These are phyloP conservation scores for Aspergillus viridinutans DNA, from an alignment of 2,329 filamentous ascomycete species.

Conservation along the genomic window DNA sequence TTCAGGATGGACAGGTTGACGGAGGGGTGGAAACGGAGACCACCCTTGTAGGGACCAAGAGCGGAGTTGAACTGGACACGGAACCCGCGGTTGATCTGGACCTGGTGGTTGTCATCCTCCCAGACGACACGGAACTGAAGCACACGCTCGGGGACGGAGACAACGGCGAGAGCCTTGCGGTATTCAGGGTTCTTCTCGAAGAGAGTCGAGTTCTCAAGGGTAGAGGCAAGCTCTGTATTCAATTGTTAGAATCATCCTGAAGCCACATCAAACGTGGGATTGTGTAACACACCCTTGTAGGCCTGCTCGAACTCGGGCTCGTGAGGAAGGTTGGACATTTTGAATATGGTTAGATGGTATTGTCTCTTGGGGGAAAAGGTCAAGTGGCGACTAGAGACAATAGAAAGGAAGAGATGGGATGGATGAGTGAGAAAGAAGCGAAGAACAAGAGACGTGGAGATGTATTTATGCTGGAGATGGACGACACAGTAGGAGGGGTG, in stretches of 20 bases:
- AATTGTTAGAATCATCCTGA: not conserved
- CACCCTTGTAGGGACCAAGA: slow-evolving; percentile 96
- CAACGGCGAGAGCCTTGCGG: slow-evolving; percentile 81
- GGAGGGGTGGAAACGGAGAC: slow-evolving; percentile 82
- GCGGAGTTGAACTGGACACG: slow-evolving; percentile 98
- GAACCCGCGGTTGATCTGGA: slow-evolving; percentile 91
- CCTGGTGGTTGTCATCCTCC: slow-evolving; percentile 83
- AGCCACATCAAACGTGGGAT: not conserved
- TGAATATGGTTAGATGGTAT: slow-evolving; percentile 20
- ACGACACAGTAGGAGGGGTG: slow-evolving; percentile 7
- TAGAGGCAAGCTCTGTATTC: slow-evolving; percentile 77
- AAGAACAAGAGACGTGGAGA: slow-evolving; percentile 9
- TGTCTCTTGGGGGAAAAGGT: slow-evolving; percentile 1
- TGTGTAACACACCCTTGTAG: slow-evolving; percentile 69
- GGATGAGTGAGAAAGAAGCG: slow-evolving; percentile 7
- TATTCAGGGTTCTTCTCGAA: slow-evolving; percentile 95
- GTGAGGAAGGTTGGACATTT: slow-evolving; percentile 75
- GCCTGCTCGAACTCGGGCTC: slow-evolving; percentile 99
- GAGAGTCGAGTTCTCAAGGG: slow-evolving; percentile 87
- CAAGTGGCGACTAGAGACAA: slow-evolving; percentile 6
- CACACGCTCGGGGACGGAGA: slow-evolving; percentile 86
- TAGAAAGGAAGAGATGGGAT: slow-evolving; percentile 11
- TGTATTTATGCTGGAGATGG: slow-evolving; percentile 41
- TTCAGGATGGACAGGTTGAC: slow-evolving; percentile 70
- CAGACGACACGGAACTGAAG: slow-evolving; percentile 97